Base-by-base conservation (phyloP, 495 filamentous ascomycete species). In the Xylaria scruposa region DNA sequence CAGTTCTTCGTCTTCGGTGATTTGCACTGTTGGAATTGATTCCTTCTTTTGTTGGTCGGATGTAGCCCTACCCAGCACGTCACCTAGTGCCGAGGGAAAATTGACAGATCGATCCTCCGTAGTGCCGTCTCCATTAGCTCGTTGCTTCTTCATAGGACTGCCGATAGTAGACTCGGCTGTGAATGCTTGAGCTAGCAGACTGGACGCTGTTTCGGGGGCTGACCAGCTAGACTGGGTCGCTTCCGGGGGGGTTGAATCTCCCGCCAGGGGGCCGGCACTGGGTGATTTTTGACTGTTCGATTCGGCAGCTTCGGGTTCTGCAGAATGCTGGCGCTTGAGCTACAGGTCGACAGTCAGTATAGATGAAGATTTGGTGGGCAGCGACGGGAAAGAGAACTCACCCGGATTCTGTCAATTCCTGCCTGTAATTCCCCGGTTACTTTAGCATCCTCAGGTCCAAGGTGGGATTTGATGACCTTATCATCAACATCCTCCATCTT, bases 321-420 rank as follows among this genome's bases (percentile, higher is more conserved):
- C 90, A 0, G 96, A 98, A 82, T 97, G 96, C 73, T 94, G 92
- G 70, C 97, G 93, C 88, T 99, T 99, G 46, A 98, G 89, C 95
- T 98, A 78, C 73, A 74, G 7, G 46, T 24, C 31, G 62, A 58
- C n/a, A 53, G 72, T 80, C 63, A 83, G 80, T 64, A 40, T 47
- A 33, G n/a, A 12, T 31, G 40, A 44, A 36, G 2, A 59, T 1
- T 4, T 31, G 53, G 53, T 56, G 19, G 12, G 53, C 4, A 1
- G 9, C 29, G 4, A 56, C 15, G 21, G 8, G n/a, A 38, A 60
- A 21, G n/a, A 9, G 17, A 60, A 83, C 92, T 78, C 88, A 97
- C 95, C 83, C 93, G 94, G 75, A 99, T 97, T 79, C 96, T 91
- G 63, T 93, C 88, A 31, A 99, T 91, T 36, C 94, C 94, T 73